Base-by-base conservation (phyloP, 2,329 filamentous ascomycete species). In the Gnomoniopsis sp. region DNA sequence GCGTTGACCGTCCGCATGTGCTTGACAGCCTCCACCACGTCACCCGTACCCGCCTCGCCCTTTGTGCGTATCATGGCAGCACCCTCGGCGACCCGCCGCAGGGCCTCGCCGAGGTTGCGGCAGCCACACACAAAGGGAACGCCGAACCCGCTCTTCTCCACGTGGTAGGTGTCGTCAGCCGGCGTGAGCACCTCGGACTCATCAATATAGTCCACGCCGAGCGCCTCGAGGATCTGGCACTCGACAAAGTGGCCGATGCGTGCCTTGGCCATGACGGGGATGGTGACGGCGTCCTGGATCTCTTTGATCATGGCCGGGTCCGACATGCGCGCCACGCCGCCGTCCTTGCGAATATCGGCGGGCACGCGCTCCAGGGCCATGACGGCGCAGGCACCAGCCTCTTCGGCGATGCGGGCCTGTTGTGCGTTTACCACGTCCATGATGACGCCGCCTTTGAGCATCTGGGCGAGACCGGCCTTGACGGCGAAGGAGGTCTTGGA, bases 31-130 rank as follows among this genome's bases (percentile, higher is more conserved):
- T 98, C 93, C 68, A 98, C 90, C 54, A 99, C 91, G 72, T 99
- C 95, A 63, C 95, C 95, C 1, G 95, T 98, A 63, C 95, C 95
- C 41, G 95, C 95, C 79, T 99, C 95, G 65, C 95, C 95, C 82
- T 98, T 99, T 65, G 95, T 99, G 68, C 95, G 88, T 77, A 99
- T 97, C 93, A 99, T 98, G 69, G 93, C 93, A 11, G 95, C 95
- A 64, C 95, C 95, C 79, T 98, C 95, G 63, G 86, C 85, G 70
- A 99, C 92, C 63, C 95, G 85, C 63, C 95, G 84, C 57, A 99
- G 85, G 17, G 95, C 95, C 80, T 99, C 95, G 62, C 92, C 92
- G 14, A 98, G 81, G 80, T 96, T 93, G 63, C 93, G 85, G 83
- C 95, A 98, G 57, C 95, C 95, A 75, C 95, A 98, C 59, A 99